Conservation (phyloP, 2,329 filamentous ascomycete species). For the Ophiostoma angusticollis region DNA sequence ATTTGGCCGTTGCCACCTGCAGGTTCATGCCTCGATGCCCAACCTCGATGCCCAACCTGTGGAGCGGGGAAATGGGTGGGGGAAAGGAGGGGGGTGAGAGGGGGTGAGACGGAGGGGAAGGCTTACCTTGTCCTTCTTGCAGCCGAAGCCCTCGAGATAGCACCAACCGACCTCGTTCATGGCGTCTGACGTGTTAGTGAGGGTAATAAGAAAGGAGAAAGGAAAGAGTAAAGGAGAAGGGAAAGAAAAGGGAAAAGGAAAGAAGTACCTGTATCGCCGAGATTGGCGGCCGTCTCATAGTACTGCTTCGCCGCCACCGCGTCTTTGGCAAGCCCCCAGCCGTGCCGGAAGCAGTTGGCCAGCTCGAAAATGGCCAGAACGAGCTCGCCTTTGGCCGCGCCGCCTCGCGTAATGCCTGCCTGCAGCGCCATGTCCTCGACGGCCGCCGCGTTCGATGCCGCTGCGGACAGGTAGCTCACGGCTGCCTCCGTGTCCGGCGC, state of each 20-base stretch:
- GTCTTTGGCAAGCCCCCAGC: slow-evolving; percentile 84
- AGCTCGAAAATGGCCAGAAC: slow-evolving; percentile 94
- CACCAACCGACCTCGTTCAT: slow-evolving; percentile 98
- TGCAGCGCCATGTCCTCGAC: slow-evolving; percentile 76
- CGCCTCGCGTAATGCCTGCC: slow-evolving; percentile 83
- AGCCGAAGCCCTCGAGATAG: slow-evolving; percentile 91
- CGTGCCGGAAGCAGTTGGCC: slow-evolving; percentile 83
- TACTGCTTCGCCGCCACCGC: slow-evolving; percentile 81
- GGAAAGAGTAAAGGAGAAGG: background rate
- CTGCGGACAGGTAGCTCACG: slow-evolving; percentile 73
- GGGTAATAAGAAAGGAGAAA: background rate
- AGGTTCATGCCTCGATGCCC: no score
- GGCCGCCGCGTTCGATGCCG: slow-evolving; percentile 77
- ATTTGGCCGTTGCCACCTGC: no score
- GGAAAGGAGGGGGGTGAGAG: background rate
- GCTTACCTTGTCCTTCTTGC: slow-evolving; percentile 94
- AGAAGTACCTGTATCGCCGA: slow-evolving; percentile 67
- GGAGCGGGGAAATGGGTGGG: background rate
- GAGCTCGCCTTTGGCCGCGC: slow-evolving; percentile 88
- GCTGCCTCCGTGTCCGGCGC: slow-evolving; percentile 57
- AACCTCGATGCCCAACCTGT: no score
- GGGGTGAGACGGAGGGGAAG: background rate
- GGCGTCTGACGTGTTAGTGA: slow-evolving; percentile 46
- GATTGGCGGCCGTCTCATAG: slow-evolving; percentile 92
- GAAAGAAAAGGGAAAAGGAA: background rate